Base-by-base conservation (phyloP, 371 early-diverging fungal species). In the Lichtheimia ornata region DNA sequence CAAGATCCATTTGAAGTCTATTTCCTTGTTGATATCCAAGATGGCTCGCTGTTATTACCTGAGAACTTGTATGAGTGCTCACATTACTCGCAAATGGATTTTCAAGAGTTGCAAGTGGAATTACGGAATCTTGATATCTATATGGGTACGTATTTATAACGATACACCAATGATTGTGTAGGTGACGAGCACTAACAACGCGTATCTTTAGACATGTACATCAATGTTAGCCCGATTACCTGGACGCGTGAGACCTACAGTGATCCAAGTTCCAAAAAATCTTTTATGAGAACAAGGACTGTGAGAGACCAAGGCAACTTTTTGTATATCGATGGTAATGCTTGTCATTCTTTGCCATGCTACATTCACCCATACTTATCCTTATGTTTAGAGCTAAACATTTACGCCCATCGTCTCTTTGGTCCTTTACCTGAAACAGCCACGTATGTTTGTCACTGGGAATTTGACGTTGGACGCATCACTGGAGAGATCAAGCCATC, bases 361-460 rank as follows among this genome's bases (percentile, higher is more conserved):
- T 12, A 3, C 13, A 28, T n/a, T 5, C n/a, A 49, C 3, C 5
- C 5, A 13, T 22, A 30, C 44, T 43, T 17, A 18, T 60, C n/a
- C 3, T 54, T 54, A 20, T 2, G 6, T 25, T n/a, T 63, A 84
- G 88, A 85, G 18, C 63, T 88, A 7, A 77, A 78, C 24, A 76
- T 90, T 12, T 83, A 85, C 49, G 88, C 84, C 0, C 92, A 91
- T 64, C 84, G 91, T 14, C 62, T 93, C 14, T 91, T 88, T 67
- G 94, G 93, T 0, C 92, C 91, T 2, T 68, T 85, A 13, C 93
- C 94, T 0, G 78, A 84, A 18, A 87, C 75, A 12, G 71, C 82
- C 0, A 87, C 88, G 0, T 93, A 92, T 69, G 84, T 89, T 0
- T 84, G 86, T 35, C 86, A 91, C 64, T 92, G 91, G 89, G 83